These are phyloP conservation scores for Priceomyces melissophilus DNA, from an alignment of 805 yeast genomes.

Conservation along the genomic window DNA sequence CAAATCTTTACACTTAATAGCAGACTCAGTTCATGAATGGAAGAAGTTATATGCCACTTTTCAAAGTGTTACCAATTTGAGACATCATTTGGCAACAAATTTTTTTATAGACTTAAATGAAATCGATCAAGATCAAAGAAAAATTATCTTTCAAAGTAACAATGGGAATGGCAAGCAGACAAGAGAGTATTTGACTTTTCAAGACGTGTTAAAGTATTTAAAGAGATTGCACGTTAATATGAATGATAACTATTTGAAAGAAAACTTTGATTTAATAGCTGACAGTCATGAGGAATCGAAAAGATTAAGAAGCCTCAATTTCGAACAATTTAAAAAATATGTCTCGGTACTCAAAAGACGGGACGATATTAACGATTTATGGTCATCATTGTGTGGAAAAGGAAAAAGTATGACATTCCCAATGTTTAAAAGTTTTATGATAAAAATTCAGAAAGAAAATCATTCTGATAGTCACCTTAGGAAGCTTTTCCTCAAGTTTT, in stretches of 20 bases:
- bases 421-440: slow-evolving; percentile 38
- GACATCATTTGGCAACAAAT: slow-evolving; percentile 59
- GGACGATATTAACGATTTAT: slow-evolving; percentile 55
- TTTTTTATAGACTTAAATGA: slow-evolving; percentile 44
- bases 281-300: slow-evolving; percentile 21
- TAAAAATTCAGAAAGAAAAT: slow-evolving; percentile 46
- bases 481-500: slow-evolving; percentile 28
- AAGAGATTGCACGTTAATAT: slow-evolving; percentile 70
- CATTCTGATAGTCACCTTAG: slow-evolving; percentile 21
- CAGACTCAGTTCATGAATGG: slow-evolving; percentile 59
- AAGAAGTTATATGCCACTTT: slow-evolving; percentile 54
- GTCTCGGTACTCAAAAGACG: slow-evolving; percentile 66
- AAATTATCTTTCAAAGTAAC: slow-evolving; percentile 21
- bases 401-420: slow-evolving; percentile 17
- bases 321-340: slow-evolving; percentile 71
- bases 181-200: slow-evolving; percentile 47
- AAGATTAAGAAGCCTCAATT: slow-evolving; percentile 47
- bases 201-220: slow-evolving; percentile 65
- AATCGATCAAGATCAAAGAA: slow-evolving; percentile 25
- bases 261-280: slow-evolving; percentile 48
- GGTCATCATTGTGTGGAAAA: slow-evolving; percentile 31
- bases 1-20: slow-evolving; percentile 77
- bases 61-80: slow-evolving; percentile 57
- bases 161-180: slow-evolving; percentile 11
- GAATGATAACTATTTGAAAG: slow-evolving; percentile 46